Base-by-base conservation (phyloP, 805 yeast species). In the Maudiozyma turicensis region DNA sequence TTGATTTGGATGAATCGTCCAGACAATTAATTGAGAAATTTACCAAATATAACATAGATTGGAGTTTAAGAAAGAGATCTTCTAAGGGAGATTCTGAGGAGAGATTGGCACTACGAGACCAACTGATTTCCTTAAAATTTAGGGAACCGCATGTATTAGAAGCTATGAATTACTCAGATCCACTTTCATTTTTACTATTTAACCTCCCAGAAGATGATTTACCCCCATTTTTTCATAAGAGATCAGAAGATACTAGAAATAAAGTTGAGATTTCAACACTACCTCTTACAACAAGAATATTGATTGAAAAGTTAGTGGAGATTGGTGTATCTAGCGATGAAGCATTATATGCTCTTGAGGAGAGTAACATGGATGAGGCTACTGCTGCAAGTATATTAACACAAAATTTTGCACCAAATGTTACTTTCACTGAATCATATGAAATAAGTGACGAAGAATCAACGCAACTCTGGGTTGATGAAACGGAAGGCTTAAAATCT, bases 181-280 rank as follows among this genome's bases (percentile, higher is more conserved):
- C 76, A 1, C 47, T 72, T 7, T 70, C 74, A 0, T 71, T 68
- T 71, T 73, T 91, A 15, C 67, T 91, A 9, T 82, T 90, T 55
- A 93, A 91, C 59, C 78, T 91, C 3, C 98, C 98, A 0, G 97
- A 93, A 54, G 98, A 90, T 60, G 99, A 91, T 58, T 69, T 91
- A 33, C 99, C 99, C 0, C 55, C 67, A 0, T 69, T 72, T 44
- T 85, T 85, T 58, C 72, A 75, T 14, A 80, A 81, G 52, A 68
- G 77, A 40, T 73, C 74, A 26, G 74, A 73, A 43, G 88, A 82
- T 55, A 71, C 83, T 0, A 77, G 75, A 44, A 75, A 81, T 28
- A 73, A 76, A 47, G 70, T 84, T 40, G 84, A 76, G 52, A 67
- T 75, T 34, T 52, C 66, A 4, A 51, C 57, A 3, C 44, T 63